phyloP scores from a whole-genome alignment of 1,284 basidiomycete genomes.

The Puccinia polysora region DNA sequence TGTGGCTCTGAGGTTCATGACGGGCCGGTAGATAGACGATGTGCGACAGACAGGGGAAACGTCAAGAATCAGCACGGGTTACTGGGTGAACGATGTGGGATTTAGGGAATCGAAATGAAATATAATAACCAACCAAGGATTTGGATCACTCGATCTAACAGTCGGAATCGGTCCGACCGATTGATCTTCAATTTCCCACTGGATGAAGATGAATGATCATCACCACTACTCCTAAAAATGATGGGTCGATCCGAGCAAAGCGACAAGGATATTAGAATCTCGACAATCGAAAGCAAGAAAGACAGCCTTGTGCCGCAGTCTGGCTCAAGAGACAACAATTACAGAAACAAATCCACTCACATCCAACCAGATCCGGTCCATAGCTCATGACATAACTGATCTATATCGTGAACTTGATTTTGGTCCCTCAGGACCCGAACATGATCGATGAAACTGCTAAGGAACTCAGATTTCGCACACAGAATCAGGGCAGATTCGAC shows the following conservation, averaged over 20 bases:
- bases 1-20: too few relatives aligned
- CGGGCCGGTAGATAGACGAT: too few relatives aligned
- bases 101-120: neutral
- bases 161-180: conserved; percentile 4
- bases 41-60: too few relatives aligned
- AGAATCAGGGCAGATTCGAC: conserved; percentile 20
- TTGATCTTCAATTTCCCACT: neutral
- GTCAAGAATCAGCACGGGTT: too few relatives aligned
- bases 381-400: conserved; percentile 34
- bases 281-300: neutral
- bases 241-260: too few relatives aligned
- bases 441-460: conserved; percentile 7
- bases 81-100: too few relatives aligned
- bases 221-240: neutral
- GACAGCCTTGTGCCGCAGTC: neutral
- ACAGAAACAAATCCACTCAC: neutral
- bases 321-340: neutral
- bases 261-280: neutral
- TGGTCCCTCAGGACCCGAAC: neutral
- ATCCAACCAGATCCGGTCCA: conserved; percentile 31
- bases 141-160: conserved; percentile 19
- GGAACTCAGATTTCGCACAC: neutral
- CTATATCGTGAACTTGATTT: neutral
- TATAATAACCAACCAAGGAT: conserved; percentile 7
- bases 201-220: neutral